These are phyloP conservation scores for Trichoderma breve DNA, from an alignment of 2,329 filamentous ascomycete genomes.

Conservation along the genomic window DNA sequence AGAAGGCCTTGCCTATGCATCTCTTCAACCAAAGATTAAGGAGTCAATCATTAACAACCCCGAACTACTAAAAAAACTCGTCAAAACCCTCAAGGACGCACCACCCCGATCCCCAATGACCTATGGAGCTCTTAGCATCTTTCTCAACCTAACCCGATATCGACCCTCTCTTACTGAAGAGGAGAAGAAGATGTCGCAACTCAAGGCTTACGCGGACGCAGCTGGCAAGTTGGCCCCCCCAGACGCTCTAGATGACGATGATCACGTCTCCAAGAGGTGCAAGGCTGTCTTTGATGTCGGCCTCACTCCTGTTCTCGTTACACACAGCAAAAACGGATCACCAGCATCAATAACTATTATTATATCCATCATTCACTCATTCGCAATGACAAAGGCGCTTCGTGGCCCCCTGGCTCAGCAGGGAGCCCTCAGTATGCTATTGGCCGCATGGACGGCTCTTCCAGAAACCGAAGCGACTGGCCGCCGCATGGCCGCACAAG, in stretches of 20 bases:
- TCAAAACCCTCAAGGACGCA: slow-evolving; percentile 59
- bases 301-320: slow-evolving; percentile 72
- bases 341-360: slow-evolving; percentile 68
- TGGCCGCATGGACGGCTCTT: slow-evolving; percentile 66
- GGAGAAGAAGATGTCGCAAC: slow-evolving; percentile 84
- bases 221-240: slow-evolving; percentile 62
- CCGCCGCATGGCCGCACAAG: slow-evolving; percentile 68
- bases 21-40: slow-evolving; percentile 80
- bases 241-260: slow-evolving; percentile 71
- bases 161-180: slow-evolving; percentile 78
- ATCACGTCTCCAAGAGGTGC: slow-evolving; percentile 73
- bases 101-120: slow-evolving; percentile 67
- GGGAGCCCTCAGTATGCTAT: slow-evolving; percentile 82
- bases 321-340: slow-evolving; percentile 71
- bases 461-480: slow-evolving; percentile 47
- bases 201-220: slow-evolving; percentile 92
- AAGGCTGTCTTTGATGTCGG: slow-evolving; percentile 75
- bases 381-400: slow-evolving; percentile 71
- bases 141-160: slow-evolving; percentile 82
- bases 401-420: slow-evolving; percentile 85
- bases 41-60: slow-evolving; percentile 71
- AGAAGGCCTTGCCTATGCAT: slow-evolving; percentile 90
- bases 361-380: slow-evolving; percentile 71
- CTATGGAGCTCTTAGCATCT: slow-evolving; percentile 82
- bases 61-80: slow-evolving; percentile 66